Base-by-base conservation (phyloP, 768 basidiomycete species). In the Dentipellis sp. region DNA sequence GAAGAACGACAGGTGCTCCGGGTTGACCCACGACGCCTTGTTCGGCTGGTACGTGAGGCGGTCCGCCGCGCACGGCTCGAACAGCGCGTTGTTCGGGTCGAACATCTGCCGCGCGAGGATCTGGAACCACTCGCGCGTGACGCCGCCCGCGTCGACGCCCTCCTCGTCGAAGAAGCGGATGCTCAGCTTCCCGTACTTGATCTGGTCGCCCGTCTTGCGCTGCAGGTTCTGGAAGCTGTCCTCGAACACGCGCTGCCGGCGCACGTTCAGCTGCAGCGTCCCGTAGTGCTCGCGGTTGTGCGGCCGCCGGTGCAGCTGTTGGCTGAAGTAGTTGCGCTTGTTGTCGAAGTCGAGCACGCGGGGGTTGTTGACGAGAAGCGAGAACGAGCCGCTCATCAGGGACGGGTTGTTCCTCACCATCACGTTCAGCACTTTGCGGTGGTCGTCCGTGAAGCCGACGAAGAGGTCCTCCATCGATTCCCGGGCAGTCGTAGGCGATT, bases 381-480 rank as follows among this genome's bases (percentile, higher is more conserved):
- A 93, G 78, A 99, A 99, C 1, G 95, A 97, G 10, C 97, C 97
- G 63, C 91, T 92, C 90, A 99, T 94, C 42, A 99, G 71, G 0
- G 94, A 93, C 2, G 97, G 97, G 67, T 98, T 98, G 69, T 94
- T 97, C 60, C 97, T 88, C 34, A 99, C 94, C 88, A 99, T 95
- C 58, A 94, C 76, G 68, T 99, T 99, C 55, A 98, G 79, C 49
- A 97, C 81, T 68, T 94, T 94, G 58, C 93, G 80, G 67, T 98
- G 95, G 14, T 84, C 79, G 62, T 95, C 94, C 9, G 94, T 97
- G 73, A 98, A 98, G 7, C 81, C 77, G 49, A 95, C 84, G 67
- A 98, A 98, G 12, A 95, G 77, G 58, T 95, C 93, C 58, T 91
- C 88, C 84, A 89, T 87, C 3, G 85, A 79, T 61, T 91, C 89